phyloP scores from a whole-genome alignment of 139 green algal genomes.

The Chlamydomonas sp. region DNA sequence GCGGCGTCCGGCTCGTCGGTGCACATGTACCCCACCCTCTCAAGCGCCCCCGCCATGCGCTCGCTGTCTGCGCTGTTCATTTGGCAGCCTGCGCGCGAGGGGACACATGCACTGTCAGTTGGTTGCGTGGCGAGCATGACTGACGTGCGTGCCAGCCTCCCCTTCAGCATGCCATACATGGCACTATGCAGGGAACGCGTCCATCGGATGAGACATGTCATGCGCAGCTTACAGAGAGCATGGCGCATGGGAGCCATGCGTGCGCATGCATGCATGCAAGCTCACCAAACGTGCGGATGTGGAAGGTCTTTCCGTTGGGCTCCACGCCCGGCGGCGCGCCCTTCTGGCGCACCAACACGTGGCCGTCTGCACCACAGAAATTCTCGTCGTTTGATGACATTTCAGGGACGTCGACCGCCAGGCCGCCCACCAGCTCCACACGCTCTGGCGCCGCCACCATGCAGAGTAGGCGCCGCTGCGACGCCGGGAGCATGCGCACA shows the following conservation, averaged over 20 bases:
- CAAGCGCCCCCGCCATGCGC: slow-evolving; percentile 90
- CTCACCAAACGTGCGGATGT: slow-evolving; percentile 89
- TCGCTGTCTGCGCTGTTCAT: slow-evolving; percentile 96
- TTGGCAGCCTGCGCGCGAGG: too few relatives aligned
- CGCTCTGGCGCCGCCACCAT: background rate
- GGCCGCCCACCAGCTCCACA: background rate
- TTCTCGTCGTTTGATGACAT: background rate
- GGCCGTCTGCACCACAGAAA: slow-evolving; percentile 15
- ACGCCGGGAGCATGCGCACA: background rate
- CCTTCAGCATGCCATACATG: background rate
- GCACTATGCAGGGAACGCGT: background rate
- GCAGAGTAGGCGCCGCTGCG: background rate
- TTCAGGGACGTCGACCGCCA: background rate
- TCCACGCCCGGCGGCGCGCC: slow-evolving; percentile 18
- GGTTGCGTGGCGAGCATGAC: background rate
- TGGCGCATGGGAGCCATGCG: too few relatives aligned
- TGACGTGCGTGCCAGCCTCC: background rate
- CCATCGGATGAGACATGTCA: background rate
- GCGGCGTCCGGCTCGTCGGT: slow-evolving; percentile 65
- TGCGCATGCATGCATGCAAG: background rate
- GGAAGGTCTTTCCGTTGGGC: slow-evolving; percentile 72
- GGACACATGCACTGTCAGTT: background rate
- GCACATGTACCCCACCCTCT: slow-evolving; percentile 76
- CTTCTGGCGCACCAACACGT: slow-evolving; percentile 36
- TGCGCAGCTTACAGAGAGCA: background rate